These are phyloP conservation scores for Coemansia umbellata DNA, from an alignment of 192 early-diverging fungal species.

Conservation along the genomic window DNA sequence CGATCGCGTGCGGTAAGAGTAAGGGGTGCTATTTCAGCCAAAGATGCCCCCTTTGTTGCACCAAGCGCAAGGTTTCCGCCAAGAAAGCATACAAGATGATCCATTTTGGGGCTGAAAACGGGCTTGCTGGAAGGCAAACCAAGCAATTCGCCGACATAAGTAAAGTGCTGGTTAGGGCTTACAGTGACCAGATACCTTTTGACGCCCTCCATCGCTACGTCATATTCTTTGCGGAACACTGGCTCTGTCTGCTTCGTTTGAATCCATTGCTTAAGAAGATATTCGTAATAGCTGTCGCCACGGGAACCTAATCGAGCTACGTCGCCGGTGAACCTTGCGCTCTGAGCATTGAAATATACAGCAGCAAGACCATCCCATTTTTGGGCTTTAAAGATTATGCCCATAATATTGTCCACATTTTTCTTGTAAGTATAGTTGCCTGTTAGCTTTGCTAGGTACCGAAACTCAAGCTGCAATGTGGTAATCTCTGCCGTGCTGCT, in stretches of 20 bases:
- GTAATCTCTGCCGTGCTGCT: constrained; percentile 65
- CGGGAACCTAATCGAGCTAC: constrained; percentile 31
- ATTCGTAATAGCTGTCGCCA: constrained; percentile 95
- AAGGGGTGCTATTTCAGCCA: constrained; percentile 10
- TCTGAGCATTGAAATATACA: constrained; percentile 53
- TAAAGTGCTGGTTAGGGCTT: constrained; percentile 16
- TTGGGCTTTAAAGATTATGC: constrained; percentile 15
- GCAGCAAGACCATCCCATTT: constrained; percentile 65
- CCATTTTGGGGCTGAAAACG: constrained; percentile 64
- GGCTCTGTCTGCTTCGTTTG: constrained; percentile 67
- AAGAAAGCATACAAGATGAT: constrained; percentile 92
- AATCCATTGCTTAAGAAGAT: constrained; percentile 88
- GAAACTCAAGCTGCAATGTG: constrained; percentile 85
- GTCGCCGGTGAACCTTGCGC: constrained; percentile 7
- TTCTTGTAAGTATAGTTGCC: constrained; percentile 69
- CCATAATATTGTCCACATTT: constrained; percentile 60
- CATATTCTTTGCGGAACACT: constrained; percentile 65
- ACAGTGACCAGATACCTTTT: constrained; percentile 28
- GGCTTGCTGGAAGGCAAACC: constrained; percentile 55
- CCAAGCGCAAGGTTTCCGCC: constrained; percentile 49
- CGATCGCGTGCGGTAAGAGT: constrained; percentile 20
- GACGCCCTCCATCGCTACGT: constrained; percentile 48
- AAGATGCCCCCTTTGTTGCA: constrained; percentile 27
- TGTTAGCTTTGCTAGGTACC: constrained; percentile 77
- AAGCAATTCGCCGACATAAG: constrained; percentile 30